phyloP scores from a whole-genome alignment of 2,329 filamentous ascomycete species.

The Lecanicillium sp. region DNA sequence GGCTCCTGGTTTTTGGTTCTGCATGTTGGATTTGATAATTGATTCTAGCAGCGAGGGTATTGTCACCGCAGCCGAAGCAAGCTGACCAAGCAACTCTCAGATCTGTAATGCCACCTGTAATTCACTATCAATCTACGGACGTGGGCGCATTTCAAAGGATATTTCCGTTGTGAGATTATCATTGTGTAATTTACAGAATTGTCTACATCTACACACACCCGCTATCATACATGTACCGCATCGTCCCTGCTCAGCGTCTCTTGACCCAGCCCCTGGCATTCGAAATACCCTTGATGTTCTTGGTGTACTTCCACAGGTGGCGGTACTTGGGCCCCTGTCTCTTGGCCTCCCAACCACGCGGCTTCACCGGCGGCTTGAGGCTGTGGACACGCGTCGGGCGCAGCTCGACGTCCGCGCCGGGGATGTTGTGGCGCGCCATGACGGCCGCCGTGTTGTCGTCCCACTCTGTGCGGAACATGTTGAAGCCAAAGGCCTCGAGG shows the following conservation, averaged over 20 bases:
- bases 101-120: too few species aligned
- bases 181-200: too few species aligned
- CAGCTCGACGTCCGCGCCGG: constrained; percentile 76
- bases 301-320: constrained; percentile 57
- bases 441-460: constrained; percentile 82
- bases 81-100: too few species aligned
- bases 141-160: too few species aligned
- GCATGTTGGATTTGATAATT: too few species aligned
- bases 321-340: constrained; percentile 57
- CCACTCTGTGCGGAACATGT: constrained; percentile 83
- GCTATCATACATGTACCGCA: background rate
- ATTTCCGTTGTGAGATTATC: too few species aligned
- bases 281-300: constrained; percentile 43
- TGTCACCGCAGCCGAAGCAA: too few species aligned
- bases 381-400: constrained; percentile 69
- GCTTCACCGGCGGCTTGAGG: constrained; percentile 53
- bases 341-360: constrained; percentile 60
- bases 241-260: constrained; percentile 21
- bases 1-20: too few species aligned
- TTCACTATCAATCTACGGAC: too few species aligned
- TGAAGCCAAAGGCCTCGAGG: constrained; percentile 70
- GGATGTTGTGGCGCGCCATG: constrained; percentile 71
- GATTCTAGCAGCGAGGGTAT: too few species aligned
- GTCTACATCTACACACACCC: too few species aligned
- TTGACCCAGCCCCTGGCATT: constrained; percentile 34